phyloP scores from a whole-genome alignment of 2,329 filamentous ascomycete species.

The Teratosphaeria gauchensis region DNA sequence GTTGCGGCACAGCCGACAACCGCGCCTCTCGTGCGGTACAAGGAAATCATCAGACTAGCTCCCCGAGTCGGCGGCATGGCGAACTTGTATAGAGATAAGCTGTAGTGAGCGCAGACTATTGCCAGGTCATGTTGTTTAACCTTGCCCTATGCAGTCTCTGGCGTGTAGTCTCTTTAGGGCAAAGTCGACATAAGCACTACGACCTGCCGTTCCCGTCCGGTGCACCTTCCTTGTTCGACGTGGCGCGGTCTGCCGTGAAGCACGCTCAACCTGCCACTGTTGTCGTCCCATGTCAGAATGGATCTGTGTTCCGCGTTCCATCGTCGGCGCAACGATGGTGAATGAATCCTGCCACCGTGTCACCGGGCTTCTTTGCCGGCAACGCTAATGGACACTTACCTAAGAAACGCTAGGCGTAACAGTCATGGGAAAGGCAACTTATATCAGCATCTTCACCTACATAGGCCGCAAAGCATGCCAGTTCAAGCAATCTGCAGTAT shows the following conservation, averaged over 20 bases:
- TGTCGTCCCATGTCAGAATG: neutral
- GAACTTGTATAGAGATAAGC: no score
- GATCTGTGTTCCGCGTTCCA: neutral
- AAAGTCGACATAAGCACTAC: neutral
- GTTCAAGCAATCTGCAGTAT: neutral
- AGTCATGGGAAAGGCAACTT: no score
- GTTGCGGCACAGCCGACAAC: neutral
- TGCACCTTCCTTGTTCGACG: neutral
- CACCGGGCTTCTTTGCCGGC: neutral
- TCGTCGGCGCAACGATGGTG: neutral
- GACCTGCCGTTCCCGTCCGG: neutral
- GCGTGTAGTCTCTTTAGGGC: neutral
- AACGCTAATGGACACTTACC: neutral
- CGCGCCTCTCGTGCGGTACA: no score
- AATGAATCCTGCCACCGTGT: neutral
- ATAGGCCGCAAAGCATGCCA: no score
- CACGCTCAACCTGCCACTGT: neutral
- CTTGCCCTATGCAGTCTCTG: neutral
- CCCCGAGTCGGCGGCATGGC: no score
- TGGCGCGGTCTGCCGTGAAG: neutral
- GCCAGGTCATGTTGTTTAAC: no score
- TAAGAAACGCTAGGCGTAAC: neutral
- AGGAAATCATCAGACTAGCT: no score
- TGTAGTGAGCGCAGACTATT: no score
- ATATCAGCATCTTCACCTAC: no score